phyloP scores from a whole-genome alignment of 176 grass and related monocot genomes.

The bread wheat (Triticum aestivum) region DNA sequence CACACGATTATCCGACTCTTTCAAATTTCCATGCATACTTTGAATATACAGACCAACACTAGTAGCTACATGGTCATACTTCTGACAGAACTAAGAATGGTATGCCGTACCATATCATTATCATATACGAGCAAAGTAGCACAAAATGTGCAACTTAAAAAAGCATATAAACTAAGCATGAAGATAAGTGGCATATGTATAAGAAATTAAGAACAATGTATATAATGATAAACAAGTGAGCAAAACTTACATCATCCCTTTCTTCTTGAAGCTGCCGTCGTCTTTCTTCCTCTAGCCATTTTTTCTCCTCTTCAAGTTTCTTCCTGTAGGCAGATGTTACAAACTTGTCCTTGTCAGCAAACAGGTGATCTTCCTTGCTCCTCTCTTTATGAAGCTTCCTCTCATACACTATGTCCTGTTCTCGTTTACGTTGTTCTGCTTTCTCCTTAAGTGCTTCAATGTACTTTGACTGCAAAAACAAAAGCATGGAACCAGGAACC shows the following conservation, averaged over 20 bases:
- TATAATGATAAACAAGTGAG: neutral
- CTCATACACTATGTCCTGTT: conserved; percentile 93
- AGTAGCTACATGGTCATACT: neutral
- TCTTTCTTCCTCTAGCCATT: conserved; percentile 92
- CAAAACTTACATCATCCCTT: conserved; percentile 83
- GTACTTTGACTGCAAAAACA: conserved; percentile 80
- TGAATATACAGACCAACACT: neutral
- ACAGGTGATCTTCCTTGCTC: conserved; percentile 91
- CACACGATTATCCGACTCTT: neutral
- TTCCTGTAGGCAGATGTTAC: conserved; percentile 90
- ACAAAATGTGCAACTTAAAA: neutral
- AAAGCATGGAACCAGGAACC: conserved; percentile 5
- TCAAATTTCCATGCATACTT: neutral
- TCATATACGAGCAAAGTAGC: neutral
- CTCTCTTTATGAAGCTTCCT: conserved; percentile 93
- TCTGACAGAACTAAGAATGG: neutral
- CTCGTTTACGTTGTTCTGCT: conserved; percentile 82
- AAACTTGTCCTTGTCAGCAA: conserved; percentile 85
- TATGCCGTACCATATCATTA: neutral
- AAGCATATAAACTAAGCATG: neutral
- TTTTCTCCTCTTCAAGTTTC: conserved; percentile 86
- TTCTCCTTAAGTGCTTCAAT: conserved; percentile 83
- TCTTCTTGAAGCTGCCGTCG: conserved; percentile 67
- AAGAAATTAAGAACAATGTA: neutral
- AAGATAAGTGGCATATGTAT: neutral